Evolutionary conservation across 768 basidiomycete species (phyloP).

Genomic region (Mycena metata): DNA sequence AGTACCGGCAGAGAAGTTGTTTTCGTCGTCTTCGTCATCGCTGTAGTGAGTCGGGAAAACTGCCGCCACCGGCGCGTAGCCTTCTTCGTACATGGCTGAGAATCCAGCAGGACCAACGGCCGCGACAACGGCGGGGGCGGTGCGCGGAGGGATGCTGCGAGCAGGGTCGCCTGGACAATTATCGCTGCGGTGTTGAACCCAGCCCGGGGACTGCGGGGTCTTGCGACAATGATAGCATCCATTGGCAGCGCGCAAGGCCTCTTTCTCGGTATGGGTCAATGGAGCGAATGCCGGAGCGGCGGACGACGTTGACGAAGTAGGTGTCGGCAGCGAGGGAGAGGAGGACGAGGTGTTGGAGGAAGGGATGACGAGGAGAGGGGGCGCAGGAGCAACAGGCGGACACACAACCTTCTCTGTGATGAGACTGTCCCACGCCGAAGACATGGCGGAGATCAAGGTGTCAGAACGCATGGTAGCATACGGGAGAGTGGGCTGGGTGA

Average conservation of each 20-base stretch:
- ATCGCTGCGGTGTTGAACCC: conserved; percentile 19
- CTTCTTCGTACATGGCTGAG: conserved; percentile 6
- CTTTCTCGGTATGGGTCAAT: conserved; percentile 2
- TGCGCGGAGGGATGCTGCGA: conserved; percentile 1
- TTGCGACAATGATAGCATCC: conserved; percentile 15
- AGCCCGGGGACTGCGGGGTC: conserved; percentile 1
- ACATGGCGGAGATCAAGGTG: neutral
- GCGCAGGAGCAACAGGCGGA: too few relatives aligned
- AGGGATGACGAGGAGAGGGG: neutral
- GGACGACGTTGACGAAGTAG: neutral
- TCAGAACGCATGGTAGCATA: neutral
- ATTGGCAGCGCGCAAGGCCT: conserved; percentile 2
- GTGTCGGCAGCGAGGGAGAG: neutral
- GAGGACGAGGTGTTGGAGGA: neutral
- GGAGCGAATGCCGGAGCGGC: neutral
- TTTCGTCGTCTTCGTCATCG: too few relatives aligned
- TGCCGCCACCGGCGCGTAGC: neutral
- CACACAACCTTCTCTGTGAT: neutral
- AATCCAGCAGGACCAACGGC: conserved; percentile 4
- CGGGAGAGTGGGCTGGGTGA: neutral
- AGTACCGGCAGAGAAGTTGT: too few relatives aligned
- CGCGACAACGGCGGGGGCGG: conserved; percentile 7
- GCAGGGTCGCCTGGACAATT: conserved; percentile 10
- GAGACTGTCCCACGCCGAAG: neutral
- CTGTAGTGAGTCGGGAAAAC: too few relatives aligned